Base-by-base conservation (phyloP, 2,329 filamentous ascomycete species). In the Trichoderma guizhouense region DNA sequence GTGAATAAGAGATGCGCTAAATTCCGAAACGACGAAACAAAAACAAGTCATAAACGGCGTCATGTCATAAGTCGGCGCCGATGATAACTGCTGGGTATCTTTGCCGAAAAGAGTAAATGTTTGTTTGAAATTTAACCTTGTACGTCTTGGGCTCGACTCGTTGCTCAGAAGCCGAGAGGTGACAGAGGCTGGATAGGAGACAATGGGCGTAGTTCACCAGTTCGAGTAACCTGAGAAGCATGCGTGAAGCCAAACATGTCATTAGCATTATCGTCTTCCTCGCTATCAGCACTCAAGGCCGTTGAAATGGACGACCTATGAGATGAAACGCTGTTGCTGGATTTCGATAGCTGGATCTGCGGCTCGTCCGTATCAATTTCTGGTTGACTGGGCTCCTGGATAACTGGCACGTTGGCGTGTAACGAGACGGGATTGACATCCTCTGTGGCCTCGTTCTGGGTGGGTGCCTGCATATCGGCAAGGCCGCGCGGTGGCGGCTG, bases 151-250 rank as follows among this genome's bases (percentile, higher is more conserved):
- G 58, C 47, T 32, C 57, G 26, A 64, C 72, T 73, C n/a, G 47
- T 26, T 60, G 65, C 47, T 79, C 80, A 88, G 74, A 91, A 87
- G 73, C 88, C 87, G 77, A 90, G 82, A 14, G 89, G 89, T 43
- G 89, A 91, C 61, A 91, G 80, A 55, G 90, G 90, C 79, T 90
- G 89, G 77, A 92, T 91, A 5, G 90, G 90, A 72, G 90, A 91
- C 43, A 92, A 79, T 3, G 88, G 88, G 57, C 87, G 83, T 57
- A 90, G 76, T 66, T 88, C 86, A 32, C 81, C 66, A 9, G 72
- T 36, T 21, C 21, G n/a, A 26, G 55, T 47, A 47, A 18, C 73
- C 81, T n/a, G 82, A 73, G 39, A 71, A 68, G 43, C 71, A 70
- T 62, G 71, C 12, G 68, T 68, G 32, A 73, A 69, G 47, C 71